A percentile compares a stretch with the other conserved stretches of the same genome.
phyloP scores from a whole-genome alignment of 148 eudicot genomes.

The Amaranthus hypochondriacus region DNA sequence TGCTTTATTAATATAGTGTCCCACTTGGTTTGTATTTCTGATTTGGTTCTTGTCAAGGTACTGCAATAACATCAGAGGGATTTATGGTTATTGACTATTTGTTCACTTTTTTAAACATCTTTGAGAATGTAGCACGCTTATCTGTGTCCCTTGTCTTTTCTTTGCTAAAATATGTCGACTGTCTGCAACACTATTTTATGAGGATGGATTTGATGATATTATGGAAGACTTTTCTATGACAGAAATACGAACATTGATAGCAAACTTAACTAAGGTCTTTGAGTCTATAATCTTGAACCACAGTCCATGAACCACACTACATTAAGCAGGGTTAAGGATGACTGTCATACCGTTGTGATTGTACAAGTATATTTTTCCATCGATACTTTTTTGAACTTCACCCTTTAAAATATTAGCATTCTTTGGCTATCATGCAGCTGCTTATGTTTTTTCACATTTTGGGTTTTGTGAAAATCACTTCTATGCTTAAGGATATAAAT shows the following conservation, averaged over 20 bases:
- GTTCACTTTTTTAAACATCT: neutral
- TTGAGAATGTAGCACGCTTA: neutral
- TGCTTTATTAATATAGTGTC: too few species aligned
- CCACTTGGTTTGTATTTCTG: neutral
- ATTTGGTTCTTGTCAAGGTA: neutral
- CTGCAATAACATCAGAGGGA: neutral
- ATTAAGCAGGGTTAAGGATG: neutral
- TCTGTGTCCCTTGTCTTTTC: neutral
- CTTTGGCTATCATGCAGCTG: neutral
- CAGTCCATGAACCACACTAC: neutral
- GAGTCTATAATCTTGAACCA: neutral
- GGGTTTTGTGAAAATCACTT: neutral
- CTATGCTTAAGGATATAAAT: constrained; percentile 2
- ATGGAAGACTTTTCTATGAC: neutral
- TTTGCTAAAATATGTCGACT: neutral
- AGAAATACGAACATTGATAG: neutral
- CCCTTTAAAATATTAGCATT: neutral
- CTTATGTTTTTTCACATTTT: neutral
- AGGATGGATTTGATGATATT: neutral
- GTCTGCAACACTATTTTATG: neutral
- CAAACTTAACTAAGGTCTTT: neutral
- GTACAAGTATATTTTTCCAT: neutral
- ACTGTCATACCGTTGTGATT: neutral
- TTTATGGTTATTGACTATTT: neutral
- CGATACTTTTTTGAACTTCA: neutral